Evolutionary conservation across 352 stramenopile genomes (phyloP).

Genomic region (Phytopythium aichiense): DNA sequence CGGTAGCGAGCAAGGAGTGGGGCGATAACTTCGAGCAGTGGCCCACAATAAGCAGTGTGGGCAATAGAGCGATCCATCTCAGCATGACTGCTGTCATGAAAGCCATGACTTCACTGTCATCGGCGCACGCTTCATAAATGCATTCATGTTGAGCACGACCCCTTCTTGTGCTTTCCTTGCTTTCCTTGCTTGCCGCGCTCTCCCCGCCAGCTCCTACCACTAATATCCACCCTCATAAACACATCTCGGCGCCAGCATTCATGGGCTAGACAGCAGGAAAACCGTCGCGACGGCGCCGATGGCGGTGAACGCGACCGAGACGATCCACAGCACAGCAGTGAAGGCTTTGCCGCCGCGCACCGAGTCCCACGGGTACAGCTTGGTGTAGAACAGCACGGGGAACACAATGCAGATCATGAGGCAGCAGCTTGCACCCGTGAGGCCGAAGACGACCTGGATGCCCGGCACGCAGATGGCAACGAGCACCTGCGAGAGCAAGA

Average conservation of each 20-base stretch:
- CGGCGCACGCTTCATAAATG: neutral
- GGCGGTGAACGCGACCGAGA: constrained; percentile 33
- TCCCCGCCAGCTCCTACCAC: neutral
- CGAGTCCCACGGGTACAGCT: constrained; percentile 49
- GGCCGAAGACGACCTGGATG: constrained; percentile 64
- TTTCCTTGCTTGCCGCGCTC: no score
- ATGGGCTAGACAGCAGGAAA: constrained; percentile 5
- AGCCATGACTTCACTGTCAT: neutral
- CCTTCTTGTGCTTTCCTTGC: neutral
- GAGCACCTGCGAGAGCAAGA: constrained; percentile 55
- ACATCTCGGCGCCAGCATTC: neutral
- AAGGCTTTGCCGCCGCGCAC: constrained; percentile 27
- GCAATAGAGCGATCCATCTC: no score
- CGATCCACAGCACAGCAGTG: constrained; percentile 29
- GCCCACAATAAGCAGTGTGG: no score
- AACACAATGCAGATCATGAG: constrained; percentile 79
- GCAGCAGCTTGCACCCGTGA: constrained; percentile 62
- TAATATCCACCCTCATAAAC: neutral
- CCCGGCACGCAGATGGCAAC: constrained; percentile 53
- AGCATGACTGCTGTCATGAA: no score
- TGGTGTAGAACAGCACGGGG: constrained; percentile 54
- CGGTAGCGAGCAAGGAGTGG: neutral
- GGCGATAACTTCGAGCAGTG: no score
- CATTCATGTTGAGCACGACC: neutral
- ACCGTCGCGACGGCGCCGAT: constrained; percentile 15